phyloP scores from a whole-genome alignment of 371 early-diverging fungal species.

The Mortierella polycephala region DNA sequence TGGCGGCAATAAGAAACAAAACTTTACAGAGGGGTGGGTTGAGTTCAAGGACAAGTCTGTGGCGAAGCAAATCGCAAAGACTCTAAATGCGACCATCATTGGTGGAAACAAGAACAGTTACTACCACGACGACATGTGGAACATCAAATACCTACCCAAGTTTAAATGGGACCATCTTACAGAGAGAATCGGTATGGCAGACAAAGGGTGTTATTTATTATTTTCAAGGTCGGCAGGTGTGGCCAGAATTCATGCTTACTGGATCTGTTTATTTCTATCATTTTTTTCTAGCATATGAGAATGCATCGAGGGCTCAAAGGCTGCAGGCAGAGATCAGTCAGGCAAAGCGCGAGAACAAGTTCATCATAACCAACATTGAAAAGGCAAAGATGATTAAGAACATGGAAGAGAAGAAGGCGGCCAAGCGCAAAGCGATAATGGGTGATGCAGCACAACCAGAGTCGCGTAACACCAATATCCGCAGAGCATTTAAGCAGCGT shows the following conservation, averaged over 20 bases:
- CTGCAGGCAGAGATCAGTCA: constrained; percentile 88
- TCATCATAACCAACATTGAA: constrained; percentile 86
- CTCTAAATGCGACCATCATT: constrained; percentile 84
- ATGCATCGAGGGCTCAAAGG: constrained; percentile 84
- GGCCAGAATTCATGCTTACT: too few relatives aligned
- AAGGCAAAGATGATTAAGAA: constrained; percentile 84
- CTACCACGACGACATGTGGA: constrained; percentile 96
- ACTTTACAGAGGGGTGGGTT: constrained; percentile 96
- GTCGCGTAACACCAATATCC: constrained; percentile 55
- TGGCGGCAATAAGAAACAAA: constrained; percentile 80
- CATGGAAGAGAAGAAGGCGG: constrained; percentile 74
- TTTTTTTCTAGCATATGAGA: constrained; percentile 74
- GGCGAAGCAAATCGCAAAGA: constrained; percentile 82
- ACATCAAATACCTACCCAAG: constrained; percentile 92
- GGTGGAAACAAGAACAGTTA: constrained; percentile 84
- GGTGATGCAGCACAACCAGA: constrained; percentile 19
- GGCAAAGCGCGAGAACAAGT: constrained; percentile 86
- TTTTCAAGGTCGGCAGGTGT: too few relatives aligned
- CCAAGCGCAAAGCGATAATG: constrained; percentile 55
- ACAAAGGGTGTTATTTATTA: neutral
- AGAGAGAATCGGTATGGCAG: constrained; percentile 83
- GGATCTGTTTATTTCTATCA: neutral
- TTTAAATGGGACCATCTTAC: constrained; percentile 97
- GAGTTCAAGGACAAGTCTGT: constrained; percentile 92
- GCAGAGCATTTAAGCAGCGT: constrained; percentile 75